Conservation (phyloP, 805 yeast genomes). For the Yamadazyma sp. region DNA sequence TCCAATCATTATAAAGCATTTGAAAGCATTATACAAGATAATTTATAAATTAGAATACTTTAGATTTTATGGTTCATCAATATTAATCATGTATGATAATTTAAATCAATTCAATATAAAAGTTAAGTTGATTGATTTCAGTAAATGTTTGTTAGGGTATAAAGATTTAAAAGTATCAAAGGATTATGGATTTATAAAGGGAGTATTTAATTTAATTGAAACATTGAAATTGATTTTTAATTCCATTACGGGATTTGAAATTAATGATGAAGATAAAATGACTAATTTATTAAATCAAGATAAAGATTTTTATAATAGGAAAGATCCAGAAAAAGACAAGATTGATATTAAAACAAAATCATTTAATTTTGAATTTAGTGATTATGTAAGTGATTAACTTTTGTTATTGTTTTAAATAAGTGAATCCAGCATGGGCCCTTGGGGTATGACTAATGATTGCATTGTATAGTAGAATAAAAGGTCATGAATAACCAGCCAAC, state of each 20-base stretch:
- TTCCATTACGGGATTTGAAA: too few relatives aligned
- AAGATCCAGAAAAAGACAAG: conserved; percentile 4
- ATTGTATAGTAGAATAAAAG: too few relatives aligned
- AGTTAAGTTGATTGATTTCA: conserved; percentile 91
- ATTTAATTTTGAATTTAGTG: conserved; percentile 7
- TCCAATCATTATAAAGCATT: conserved; percentile 58
- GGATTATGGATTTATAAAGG: conserved; percentile 84
- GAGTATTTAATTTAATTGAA: conserved; percentile 66
- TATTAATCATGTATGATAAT: conserved; percentile 80
- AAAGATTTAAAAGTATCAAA: conserved; percentile 1
- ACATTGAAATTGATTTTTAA: conserved; percentile 63
- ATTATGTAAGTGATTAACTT: conserved; percentile 9
- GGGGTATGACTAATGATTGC: too few relatives aligned
- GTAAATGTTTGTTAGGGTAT: conserved; percentile 53
- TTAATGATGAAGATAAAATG: not conserved
- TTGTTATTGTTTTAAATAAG: too few relatives aligned
- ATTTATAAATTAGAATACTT: conserved; percentile 64
- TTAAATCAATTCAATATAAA: conserved; percentile 17
- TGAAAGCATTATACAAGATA: conserved; percentile 56
- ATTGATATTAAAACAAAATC: too few relatives aligned
- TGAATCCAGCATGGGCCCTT: too few relatives aligned
- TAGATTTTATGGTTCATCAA: conserved; percentile 87
- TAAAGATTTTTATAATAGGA: conserved; percentile 11
- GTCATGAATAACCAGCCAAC: too few relatives aligned
- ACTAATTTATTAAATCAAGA: too few relatives aligned